A percentile compares a stretch with the other conserved stretches of the same genome.
phyloP scores from a whole-genome alignment of 768 basidiomycete genomes.

The Favolaschia claudopus region DNA sequence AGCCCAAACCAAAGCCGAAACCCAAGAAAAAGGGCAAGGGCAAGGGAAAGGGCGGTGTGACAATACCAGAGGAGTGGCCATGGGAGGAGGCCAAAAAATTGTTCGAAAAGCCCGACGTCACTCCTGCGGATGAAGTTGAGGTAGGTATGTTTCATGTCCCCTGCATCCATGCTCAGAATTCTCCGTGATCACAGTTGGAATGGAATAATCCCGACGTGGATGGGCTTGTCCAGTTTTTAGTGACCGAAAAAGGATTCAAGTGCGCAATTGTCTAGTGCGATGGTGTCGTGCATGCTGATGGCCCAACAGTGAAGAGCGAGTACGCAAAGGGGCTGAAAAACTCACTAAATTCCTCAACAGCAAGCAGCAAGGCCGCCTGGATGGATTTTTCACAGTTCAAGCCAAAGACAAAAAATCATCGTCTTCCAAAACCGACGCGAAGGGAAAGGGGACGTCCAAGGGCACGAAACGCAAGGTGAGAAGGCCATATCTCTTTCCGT shows the following conservation, averaged over 20 bases:
- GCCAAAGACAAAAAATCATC: conserved; percentile 55
- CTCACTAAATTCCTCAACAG: conserved; percentile 83
- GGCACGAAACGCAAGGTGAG: conserved; percentile 66
- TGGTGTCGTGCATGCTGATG: conserved; percentile 5
- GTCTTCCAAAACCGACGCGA: conserved; percentile 39
- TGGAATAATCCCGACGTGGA: conserved; percentile 95
- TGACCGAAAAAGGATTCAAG: conserved; percentile 97
- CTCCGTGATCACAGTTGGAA: conserved; percentile 67
- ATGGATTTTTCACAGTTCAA: conserved; percentile 91
- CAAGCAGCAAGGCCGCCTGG: conserved; percentile 96
- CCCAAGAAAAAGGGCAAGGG: conserved; percentile 58
- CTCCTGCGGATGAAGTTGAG: conserved; percentile 85
- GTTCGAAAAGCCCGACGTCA: conserved; percentile 90
- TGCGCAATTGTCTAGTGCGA: conserved; percentile 45
- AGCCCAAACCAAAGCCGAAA: conserved; percentile 38
- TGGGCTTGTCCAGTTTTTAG: conserved; percentile 92
- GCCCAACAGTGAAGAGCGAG: conserved; percentile 87
- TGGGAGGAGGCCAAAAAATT: conserved; percentile 95
- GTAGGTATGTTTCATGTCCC: conserved; percentile 51
- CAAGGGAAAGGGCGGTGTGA: conserved; percentile 79
- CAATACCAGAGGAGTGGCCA: conserved; percentile 94
- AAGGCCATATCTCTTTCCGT: too few relatives aligned
- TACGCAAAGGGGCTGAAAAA: conserved; percentile 94
- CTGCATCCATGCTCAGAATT: background rate
- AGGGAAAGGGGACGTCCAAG: conserved; percentile 49